Evolutionary conservation across 2,329 filamentous ascomycete genomes (phyloP).

Genomic region (Podosphaera fusca): DNA sequence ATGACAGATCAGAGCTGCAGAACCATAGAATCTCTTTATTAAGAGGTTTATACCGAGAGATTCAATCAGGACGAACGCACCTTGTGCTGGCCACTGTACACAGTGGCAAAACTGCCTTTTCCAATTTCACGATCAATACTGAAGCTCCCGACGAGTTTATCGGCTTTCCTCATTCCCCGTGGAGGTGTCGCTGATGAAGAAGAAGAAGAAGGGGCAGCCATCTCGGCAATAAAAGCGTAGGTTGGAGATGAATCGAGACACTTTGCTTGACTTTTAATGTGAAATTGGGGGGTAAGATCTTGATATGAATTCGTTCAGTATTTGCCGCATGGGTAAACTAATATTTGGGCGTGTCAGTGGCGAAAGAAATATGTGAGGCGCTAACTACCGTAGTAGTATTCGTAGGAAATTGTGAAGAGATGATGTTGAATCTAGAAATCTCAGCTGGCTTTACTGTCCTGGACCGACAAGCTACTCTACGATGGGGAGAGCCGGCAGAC

Average conservation of each 20-base stretch:
- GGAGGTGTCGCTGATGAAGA: constrained; percentile 18
- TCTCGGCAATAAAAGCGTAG: constrained; percentile 7
- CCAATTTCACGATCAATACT: constrained; percentile 74
- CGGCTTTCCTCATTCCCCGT: constrained; percentile 14
- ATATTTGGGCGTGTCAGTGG: too few relatives aligned
- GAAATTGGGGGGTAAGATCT: too few relatives aligned
- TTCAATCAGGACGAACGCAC: constrained; percentile 22
- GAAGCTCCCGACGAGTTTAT: constrained; percentile 45
- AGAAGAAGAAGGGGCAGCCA: constrained; percentile 7
- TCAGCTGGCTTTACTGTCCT: too few relatives aligned
- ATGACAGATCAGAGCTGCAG: too few relatives aligned
- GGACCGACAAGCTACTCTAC: background rate
- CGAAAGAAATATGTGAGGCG: too few relatives aligned
- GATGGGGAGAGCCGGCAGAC: background rate
- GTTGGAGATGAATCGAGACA: constrained; percentile 3
- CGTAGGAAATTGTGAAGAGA: too few relatives aligned
- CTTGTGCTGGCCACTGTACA: constrained; percentile 70
- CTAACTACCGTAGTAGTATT: too few relatives aligned
- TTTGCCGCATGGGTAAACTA: too few relatives aligned
- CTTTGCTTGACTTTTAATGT: too few relatives aligned
- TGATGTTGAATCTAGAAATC: too few relatives aligned
- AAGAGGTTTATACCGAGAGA: background rate
- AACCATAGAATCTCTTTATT: background rate
- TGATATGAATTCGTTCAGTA: too few relatives aligned
- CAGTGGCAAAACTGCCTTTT: constrained; percentile 91